Evolutionary conservation across 2,329 filamentous ascomycete genomes (phyloP).

Genomic region (Pezicula rhizophila): DNA sequence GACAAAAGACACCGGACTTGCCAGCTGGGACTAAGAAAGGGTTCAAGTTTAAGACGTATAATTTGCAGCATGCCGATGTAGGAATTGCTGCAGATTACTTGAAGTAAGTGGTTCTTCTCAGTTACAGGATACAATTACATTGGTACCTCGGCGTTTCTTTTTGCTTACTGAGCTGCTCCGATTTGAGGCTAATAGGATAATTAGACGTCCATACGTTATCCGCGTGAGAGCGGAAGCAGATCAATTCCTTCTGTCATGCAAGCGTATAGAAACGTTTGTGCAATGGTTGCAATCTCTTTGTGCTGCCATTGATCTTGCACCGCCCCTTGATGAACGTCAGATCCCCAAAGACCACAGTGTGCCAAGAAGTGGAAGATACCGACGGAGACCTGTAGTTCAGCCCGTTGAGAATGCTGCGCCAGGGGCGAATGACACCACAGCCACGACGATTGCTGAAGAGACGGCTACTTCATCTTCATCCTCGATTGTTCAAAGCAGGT

Average conservation of each 20-base stretch:
- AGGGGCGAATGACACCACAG: conserved; percentile 17
- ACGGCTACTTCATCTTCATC: background rate
- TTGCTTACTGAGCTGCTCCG: no score
- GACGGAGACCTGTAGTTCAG: conserved; percentile 12
- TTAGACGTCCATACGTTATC: conserved; percentile 57
- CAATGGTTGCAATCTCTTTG: conserved; percentile 64
- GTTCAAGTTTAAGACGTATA: conserved; percentile 60
- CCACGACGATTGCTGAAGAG: background rate
- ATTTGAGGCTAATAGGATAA: background rate
- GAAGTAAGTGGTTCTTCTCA: conserved; percentile 42
- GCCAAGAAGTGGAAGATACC: conserved; percentile 32
- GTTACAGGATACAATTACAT: background rate
- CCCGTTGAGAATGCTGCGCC: conserved; percentile 10
- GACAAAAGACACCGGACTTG: conserved; percentile 43
- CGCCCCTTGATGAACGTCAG: conserved; percentile 64
- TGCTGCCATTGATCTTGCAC: conserved; percentile 67
- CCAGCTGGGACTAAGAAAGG: conserved; percentile 47
- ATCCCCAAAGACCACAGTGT: conserved; percentile 57
- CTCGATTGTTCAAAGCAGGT: no score
- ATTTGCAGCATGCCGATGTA: conserved; percentile 67
- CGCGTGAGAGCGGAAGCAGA: conserved; percentile 68
- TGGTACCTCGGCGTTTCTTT: background rate
- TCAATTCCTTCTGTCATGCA: conserved; percentile 65
- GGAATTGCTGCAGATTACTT: conserved; percentile 68
- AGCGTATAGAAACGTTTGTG: conserved; percentile 59